A percentile compares a stretch with the other conserved stretches of the same genome.
Evolutionary conservation across 2,329 filamentous ascomycete species (phyloP).

Genomic region (Stemphylium lycopersici): DNA sequence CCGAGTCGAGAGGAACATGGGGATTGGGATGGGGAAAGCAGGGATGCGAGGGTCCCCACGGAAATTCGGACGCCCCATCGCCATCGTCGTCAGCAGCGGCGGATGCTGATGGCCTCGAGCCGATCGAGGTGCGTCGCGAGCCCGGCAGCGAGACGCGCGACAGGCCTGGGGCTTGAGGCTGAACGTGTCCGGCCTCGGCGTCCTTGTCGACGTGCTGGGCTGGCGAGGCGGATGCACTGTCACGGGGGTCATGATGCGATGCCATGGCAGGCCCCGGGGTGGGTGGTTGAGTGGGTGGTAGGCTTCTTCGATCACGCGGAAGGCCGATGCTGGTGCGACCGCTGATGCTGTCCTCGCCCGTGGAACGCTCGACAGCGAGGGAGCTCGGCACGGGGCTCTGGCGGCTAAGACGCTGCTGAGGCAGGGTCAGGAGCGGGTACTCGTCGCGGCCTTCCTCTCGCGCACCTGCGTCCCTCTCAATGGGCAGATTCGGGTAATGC

Average conservation of each 20-base stretch:
- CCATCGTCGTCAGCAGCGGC: constrained; percentile 45
- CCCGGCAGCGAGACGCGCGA: constrained; percentile 35
- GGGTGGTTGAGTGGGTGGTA: constrained; percentile 22
- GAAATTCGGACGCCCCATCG: constrained; percentile 61
- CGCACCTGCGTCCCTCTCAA: constrained; percentile 39
- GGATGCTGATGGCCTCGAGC: constrained; percentile 26
- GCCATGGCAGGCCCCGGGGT: constrained; percentile 37
- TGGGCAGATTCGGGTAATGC: constrained; percentile 51
- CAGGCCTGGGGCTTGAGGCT: constrained; percentile 11
- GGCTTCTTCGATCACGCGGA: constrained; percentile 48
- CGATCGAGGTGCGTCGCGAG: constrained; percentile 38
- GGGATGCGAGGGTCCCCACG: constrained; percentile 93
- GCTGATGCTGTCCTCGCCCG: constrained; percentile 48
- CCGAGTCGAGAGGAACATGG: constrained; percentile 79
- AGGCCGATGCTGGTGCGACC: constrained; percentile 59
- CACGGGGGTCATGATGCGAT: constrained; percentile 20
- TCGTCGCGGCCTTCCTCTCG: constrained; percentile 53
- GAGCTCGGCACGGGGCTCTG: constrained; percentile 50
- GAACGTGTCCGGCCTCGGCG: constrained; percentile 29
- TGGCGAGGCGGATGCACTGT: constrained; percentile 15
- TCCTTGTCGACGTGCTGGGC: constrained; percentile 26
- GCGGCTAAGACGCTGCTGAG: constrained; percentile 62
- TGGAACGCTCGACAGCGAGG: constrained; percentile 47
- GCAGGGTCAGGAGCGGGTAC: constrained; percentile 63
- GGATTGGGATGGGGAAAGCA: constrained; percentile 94